These are phyloP conservation scores for Megacollybia marginata DNA, from an alignment of 768 basidiomycete genomes.

Conservation along the genomic window DNA sequence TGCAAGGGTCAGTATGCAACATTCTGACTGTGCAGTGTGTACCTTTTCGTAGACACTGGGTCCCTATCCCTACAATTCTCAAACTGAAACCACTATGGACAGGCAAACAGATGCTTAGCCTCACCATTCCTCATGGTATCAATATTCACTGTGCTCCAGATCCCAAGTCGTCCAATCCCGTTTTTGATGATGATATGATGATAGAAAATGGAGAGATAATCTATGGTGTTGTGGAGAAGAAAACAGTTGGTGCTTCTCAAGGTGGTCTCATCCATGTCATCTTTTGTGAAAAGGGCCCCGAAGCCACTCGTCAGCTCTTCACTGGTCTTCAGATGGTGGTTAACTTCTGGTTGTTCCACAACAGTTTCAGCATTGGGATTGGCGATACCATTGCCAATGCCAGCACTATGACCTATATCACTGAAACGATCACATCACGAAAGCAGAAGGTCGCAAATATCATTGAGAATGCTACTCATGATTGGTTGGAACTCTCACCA, in stretches of 20 bases:
- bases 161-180: conserved; percentile 70
- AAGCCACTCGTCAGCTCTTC: conserved; percentile 84
- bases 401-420: conserved; percentile 82
- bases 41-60: too few relatives aligned
- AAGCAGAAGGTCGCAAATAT: conserved; percentile 75
- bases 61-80: conserved; percentile 90
- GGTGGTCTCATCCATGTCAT: conserved; percentile 95
- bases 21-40: too few relatives aligned
- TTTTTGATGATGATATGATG: conserved; percentile 89
- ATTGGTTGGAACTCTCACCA: conserved; percentile 80
- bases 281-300: conserved; percentile 96
- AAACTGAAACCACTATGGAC: conserved; percentile 98
- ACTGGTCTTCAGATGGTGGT: conserved; percentile 92
- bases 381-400: conserved; percentile 96
- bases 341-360: conserved; percentile 98
- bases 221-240: conserved; percentile 95
- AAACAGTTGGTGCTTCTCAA: conserved; percentile 94
- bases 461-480: conserved; percentile 79
- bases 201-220: conserved; percentile 96
- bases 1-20: too few relatives aligned
- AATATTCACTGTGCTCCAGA: conserved; percentile 83
- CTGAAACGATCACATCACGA: conserved; percentile 69
- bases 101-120: conserved; percentile 91
- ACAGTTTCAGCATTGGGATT: conserved; percentile 98
- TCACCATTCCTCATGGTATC: conserved; percentile 92